These are phyloP conservation scores for Fusarium sororula DNA, from an alignment of 2,329 filamentous ascomycete genomes.

Conservation along the genomic window DNA sequence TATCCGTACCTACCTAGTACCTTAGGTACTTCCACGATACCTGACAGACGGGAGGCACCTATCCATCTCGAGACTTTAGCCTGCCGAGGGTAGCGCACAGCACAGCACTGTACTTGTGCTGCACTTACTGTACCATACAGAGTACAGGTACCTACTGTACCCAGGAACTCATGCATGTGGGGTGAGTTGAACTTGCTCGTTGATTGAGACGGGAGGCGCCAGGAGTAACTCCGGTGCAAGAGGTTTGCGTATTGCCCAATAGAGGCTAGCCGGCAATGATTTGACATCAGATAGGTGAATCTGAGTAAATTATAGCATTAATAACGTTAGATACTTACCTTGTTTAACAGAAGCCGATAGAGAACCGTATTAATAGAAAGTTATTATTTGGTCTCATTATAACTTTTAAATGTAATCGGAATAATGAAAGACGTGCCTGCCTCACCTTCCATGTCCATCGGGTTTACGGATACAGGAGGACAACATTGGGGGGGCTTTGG, in stretches of 20 bases:
- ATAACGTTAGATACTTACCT: neutral
- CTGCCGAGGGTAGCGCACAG: slow-evolving; percentile 2
- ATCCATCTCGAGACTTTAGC: slow-evolving; percentile 1
- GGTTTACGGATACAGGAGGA: neutral
- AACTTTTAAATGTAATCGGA: neutral
- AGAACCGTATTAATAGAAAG: no score
- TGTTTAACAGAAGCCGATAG: neutral
- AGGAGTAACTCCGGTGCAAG: slow-evolving; percentile 14
- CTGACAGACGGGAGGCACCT: neutral
- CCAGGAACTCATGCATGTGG: neutral
- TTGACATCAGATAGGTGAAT: neutral
- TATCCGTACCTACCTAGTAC: neutral
- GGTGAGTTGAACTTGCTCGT: neutral
- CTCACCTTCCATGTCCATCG: neutral
- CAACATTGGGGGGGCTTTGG: neutral
- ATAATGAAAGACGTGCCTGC: neutral
- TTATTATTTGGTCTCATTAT: neutral
- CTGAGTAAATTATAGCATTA: no score
- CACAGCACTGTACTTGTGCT: neutral
- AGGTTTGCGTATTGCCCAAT: neutral
- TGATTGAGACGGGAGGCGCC: neutral
- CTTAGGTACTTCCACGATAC: neutral
- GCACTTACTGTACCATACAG: neutral
- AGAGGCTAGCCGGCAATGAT: neutral
- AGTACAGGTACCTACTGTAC: no score